Percentiles rank a stretch among this genome's conserved stretches.
These are phyloP conservation scores for Trichoderma atroviride DNA, from an alignment of 2,329 filamentous ascomycete species.

Conservation along the genomic window DNA sequence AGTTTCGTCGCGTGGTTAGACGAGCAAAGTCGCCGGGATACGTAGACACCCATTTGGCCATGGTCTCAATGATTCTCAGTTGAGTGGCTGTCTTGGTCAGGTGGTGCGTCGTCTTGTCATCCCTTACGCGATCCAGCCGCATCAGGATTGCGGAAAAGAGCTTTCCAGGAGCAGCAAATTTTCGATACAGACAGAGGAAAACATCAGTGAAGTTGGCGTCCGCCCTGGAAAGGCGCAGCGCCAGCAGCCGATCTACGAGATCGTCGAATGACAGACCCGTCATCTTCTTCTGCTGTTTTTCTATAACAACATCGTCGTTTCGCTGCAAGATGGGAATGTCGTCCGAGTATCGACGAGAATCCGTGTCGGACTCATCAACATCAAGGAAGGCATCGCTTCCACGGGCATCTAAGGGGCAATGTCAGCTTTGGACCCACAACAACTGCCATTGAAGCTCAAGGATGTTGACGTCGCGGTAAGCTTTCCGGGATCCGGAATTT, in stretches of 20 bases:
- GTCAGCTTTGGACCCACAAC: slow-evolving; percentile 39
- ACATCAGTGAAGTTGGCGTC: slow-evolving; percentile 87
- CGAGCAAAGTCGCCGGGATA: slow-evolving; percentile 95
- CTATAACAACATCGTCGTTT: slow-evolving; percentile 63
- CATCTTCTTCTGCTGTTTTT: slow-evolving; percentile 52
- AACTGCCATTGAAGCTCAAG: slow-evolving; percentile 19
- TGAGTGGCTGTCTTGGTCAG: slow-evolving; percentile 80
- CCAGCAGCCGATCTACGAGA: slow-evolving; percentile 83
- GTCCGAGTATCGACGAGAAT: slow-evolving; percentile 67
- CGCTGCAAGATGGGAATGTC: slow-evolving; percentile 69
- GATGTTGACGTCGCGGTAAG: slow-evolving; percentile 16
- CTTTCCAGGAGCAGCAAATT: slow-evolving; percentile 81
- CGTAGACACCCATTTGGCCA: slow-evolving; percentile 85
- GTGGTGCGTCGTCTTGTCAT: slow-evolving; percentile 67
- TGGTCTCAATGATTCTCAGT: slow-evolving; percentile 77
- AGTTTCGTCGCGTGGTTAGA: slow-evolving; percentile 67
- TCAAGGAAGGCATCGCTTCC: slow-evolving; percentile 63
- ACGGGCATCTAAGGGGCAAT: slow-evolving; percentile 56
- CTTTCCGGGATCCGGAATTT: not conserved
- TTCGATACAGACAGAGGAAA: slow-evolving; percentile 91
- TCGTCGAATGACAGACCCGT: slow-evolving; percentile 66
- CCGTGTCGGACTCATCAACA: slow-evolving; percentile 70
- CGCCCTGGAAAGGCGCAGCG: slow-evolving; percentile 79
- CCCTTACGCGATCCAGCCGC: slow-evolving; percentile 71
- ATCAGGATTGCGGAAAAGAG: slow-evolving; percentile 78